Evolutionary conservation across 306 rosid genomes (phyloP).

Genomic region (Herpetospermum pedunculosum): DNA sequence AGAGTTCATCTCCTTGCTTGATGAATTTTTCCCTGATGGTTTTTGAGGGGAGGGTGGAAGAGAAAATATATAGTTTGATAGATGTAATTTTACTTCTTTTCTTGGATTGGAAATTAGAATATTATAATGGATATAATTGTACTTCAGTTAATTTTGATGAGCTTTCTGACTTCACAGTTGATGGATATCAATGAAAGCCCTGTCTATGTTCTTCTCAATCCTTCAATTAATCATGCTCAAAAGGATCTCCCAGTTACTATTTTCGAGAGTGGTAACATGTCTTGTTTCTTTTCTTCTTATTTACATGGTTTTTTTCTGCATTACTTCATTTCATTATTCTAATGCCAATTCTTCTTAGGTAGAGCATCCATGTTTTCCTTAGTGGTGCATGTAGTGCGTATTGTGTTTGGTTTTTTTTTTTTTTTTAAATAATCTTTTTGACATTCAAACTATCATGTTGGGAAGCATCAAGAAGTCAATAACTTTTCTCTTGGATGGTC

Average conservation of each 20-base stretch:
- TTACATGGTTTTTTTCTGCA: conserved; percentile 5
- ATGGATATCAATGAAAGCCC: conserved; percentile 97
- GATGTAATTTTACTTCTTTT: background rate
- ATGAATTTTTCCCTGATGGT: background rate
- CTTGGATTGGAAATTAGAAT: background rate
- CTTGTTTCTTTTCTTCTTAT: conserved; percentile 10
- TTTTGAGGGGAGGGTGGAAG: background rate
- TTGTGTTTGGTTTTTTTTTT: background rate
- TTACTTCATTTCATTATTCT: background rate
- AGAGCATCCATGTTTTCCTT: background rate
- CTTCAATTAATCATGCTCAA: conserved; percentile 74
- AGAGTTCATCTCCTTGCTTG: background rate
- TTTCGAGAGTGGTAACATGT: conserved; percentile 67
- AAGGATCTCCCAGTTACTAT: conserved; percentile 90
- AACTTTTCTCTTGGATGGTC: background rate
- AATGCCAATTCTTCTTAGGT: background rate
- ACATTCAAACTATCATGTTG: background rate
- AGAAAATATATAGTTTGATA: background rate
- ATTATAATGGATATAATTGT: background rate
- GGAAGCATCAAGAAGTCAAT: background rate
- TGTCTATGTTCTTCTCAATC: conserved; percentile 85
- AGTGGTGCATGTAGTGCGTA: background rate
- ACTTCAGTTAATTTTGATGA: background rate
- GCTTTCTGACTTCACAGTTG: conserved; percentile 39
- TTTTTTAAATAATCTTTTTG: background rate